phyloP scores from a whole-genome alignment of 208 protist species.

The Wallacemonas sp. region DNA sequence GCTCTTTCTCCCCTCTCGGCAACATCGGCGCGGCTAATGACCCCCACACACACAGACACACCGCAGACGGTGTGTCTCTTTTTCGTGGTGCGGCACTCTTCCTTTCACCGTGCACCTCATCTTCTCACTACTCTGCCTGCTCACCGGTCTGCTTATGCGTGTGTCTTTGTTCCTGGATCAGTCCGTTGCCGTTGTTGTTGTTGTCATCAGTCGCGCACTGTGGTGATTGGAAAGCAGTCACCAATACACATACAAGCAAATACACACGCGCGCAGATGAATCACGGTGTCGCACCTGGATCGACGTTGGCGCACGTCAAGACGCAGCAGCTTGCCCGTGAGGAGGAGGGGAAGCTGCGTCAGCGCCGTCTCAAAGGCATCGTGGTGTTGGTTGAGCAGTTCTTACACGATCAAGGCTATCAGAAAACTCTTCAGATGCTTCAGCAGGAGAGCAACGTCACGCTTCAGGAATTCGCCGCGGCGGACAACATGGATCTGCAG shows the following conservation, averaged over 20 bases:
- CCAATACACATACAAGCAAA: conserved; percentile 11
- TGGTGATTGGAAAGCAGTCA: background rate
- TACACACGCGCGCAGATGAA: conserved; percentile 9
- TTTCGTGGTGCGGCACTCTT: background rate
- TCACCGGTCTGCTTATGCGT: background rate
- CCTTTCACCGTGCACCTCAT: background rate
- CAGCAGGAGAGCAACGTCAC: conserved; percentile 83
- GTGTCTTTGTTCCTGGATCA: background rate
- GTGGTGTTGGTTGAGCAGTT: conserved; percentile 85
- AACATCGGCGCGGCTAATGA: too few relatives aligned
- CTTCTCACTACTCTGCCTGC: background rate
- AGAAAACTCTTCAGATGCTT: conserved; percentile 58
- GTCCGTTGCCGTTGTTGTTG: background rate
- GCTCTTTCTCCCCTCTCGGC: too few relatives aligned
- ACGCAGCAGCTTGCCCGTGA: conserved; percentile 77
- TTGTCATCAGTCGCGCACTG: background rate
- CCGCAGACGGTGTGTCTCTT: too few relatives aligned
- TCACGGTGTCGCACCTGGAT: conserved; percentile 42
- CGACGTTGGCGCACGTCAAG: conserved; percentile 76
- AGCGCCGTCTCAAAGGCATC: conserved; percentile 70
- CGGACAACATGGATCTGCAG: conserved; percentile 91
- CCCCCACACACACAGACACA: too few relatives aligned
- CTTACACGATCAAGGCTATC: conserved; percentile 85
- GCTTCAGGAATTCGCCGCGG: conserved; percentile 59
- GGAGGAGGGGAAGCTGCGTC: conserved; percentile 70